A percentile compares a stretch with the other conserved stretches of the same genome.
These are phyloP conservation scores for Volvox reticuliferus DNA, from an alignment of 139 green algal species.

Conservation along the genomic window DNA sequence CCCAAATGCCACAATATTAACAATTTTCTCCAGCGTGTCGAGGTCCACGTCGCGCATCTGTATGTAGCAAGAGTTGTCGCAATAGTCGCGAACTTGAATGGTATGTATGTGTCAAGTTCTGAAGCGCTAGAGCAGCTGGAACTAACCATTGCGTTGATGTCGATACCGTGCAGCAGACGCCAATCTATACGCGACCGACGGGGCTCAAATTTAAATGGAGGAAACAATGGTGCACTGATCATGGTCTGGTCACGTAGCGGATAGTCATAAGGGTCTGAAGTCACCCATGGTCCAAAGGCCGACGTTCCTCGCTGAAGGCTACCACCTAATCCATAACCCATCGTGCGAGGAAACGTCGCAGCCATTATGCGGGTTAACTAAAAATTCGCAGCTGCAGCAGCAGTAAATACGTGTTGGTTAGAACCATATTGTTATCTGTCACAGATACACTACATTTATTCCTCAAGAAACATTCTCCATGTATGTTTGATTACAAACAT, in stretches of 20 bases:
- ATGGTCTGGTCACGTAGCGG: constrained; percentile 34
- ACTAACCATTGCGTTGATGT: constrained; percentile 70
- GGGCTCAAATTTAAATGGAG: constrained; percentile 72
- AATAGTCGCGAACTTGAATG: neutral
- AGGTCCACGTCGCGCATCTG: constrained; percentile 76
- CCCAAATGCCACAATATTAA: constrained; percentile 71
- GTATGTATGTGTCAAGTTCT: neutral
- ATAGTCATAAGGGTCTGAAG: constrained; percentile 21
- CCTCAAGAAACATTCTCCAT: too few species aligned
- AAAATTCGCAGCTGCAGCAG: too few species aligned
- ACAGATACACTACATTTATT: too few species aligned
- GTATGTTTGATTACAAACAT: too few species aligned
- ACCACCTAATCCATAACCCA: neutral
- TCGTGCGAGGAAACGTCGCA: constrained; percentile 31
- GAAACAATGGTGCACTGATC: constrained; percentile 33
- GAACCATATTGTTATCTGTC: too few species aligned
- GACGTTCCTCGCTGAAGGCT: neutral
- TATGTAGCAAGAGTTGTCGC: neutral
- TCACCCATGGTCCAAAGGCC: constrained; percentile 1
- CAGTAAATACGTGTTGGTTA: too few species aligned
- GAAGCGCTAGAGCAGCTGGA: neutral
- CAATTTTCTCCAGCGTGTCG: constrained; percentile 73
- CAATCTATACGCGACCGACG: constrained; percentile 74
- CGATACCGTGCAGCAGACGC: constrained; percentile 73
- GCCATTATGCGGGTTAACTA: neutral